Percentiles rank a stretch among this genome's conserved stretches.
These are phyloP conservation scores for Cyberlindnera maritima DNA, from an alignment of 805 yeast genomes.

Conservation along the genomic window DNA sequence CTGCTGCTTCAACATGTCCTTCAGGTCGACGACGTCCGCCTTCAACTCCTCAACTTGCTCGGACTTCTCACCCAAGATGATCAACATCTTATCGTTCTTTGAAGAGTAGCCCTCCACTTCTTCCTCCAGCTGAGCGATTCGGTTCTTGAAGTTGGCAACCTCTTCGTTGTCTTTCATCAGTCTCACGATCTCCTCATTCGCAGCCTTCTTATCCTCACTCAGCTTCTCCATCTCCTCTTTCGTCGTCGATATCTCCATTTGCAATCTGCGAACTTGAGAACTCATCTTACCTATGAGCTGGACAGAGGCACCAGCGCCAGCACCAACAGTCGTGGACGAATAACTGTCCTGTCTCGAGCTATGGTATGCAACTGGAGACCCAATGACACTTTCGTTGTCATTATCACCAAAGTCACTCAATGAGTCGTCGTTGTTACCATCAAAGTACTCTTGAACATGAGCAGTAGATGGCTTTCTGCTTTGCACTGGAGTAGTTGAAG, in stretches of 20 bases:
- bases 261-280: conserved; percentile 72
- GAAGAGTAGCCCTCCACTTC: conserved; percentile 24
- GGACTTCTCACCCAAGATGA: conserved; percentile 79
- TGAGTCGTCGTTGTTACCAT: conserved; percentile 11
- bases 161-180: conserved; percentile 55
- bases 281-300: conserved; percentile 77
- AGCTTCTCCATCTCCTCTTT: conserved; percentile 60
- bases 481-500: conserved; percentile 44
- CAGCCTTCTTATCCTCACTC: conserved; percentile 55
- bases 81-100: conserved; percentile 57
- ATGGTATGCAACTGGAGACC: conserved; percentile 22
- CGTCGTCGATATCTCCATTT: conserved; percentile 67
- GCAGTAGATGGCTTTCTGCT: conserved; percentile 25
- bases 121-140: conserved; percentile 38
- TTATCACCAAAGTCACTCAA: conserved; percentile 13
- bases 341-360: conserved; percentile 8
- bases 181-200: conserved; percentile 64
- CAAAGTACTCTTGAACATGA: conserved; percentile 14
- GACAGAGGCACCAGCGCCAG: conserved; percentile 36
- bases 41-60: conserved; percentile 81
- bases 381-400: conserved; percentile 15
- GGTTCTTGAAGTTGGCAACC: conserved; percentile 33
- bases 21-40: conserved; percentile 87
- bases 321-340: conserved; percentile 10
- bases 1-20: conserved; percentile 78